Evolutionary conservation across 176 grass and related monocot genomes (phyloP).

Genomic region (Phoenix roebelenii): DNA sequence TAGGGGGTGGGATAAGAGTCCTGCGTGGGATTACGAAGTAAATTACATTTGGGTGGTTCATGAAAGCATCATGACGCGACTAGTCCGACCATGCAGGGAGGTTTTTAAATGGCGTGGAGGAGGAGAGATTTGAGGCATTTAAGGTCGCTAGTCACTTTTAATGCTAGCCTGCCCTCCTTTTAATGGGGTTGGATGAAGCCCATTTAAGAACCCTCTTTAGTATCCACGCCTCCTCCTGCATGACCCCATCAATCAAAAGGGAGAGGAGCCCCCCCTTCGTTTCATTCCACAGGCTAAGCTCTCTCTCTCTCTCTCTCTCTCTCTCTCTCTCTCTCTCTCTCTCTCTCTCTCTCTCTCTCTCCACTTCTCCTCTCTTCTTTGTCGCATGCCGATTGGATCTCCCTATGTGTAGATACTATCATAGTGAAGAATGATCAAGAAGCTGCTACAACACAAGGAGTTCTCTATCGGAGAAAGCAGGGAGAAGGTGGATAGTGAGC

Average conservation of each 20-base stretch:
- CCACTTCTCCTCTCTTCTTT: background rate
- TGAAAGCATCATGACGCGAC: conserved; percentile 28
- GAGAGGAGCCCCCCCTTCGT: too few species aligned
- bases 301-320: conserved; percentile 13
- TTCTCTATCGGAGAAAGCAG: background rate
- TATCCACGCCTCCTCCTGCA: conserved; percentile 33
- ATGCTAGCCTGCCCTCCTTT: conserved; percentile 32
- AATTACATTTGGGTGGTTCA: conserved; percentile 27
- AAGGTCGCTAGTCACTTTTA: conserved; percentile 29
- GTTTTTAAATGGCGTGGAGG: conserved; percentile 20
- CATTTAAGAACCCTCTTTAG: conserved; percentile 31
- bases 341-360: conserved; percentile 14
- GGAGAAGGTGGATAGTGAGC: conserved; percentile 3
- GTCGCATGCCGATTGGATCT: background rate
- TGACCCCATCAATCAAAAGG: conserved; percentile 8
- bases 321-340: conserved; percentile 6
- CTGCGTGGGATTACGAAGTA: background rate
- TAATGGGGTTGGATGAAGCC: conserved; percentile 39
- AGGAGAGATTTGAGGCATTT: conserved; percentile 18
- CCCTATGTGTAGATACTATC: background rate
- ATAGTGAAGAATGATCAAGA: conserved; percentile 20
- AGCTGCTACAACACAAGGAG: conserved; percentile 25
- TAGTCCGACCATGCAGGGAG: conserved; percentile 28
- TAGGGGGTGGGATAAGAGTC: conserved; percentile 7
- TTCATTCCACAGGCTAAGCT: background rate